Evolutionary conservation across 306 rosid species (phyloP), one percentile per base, ranked within the genome.

Genomic region (Quercus ilex): DNA sequence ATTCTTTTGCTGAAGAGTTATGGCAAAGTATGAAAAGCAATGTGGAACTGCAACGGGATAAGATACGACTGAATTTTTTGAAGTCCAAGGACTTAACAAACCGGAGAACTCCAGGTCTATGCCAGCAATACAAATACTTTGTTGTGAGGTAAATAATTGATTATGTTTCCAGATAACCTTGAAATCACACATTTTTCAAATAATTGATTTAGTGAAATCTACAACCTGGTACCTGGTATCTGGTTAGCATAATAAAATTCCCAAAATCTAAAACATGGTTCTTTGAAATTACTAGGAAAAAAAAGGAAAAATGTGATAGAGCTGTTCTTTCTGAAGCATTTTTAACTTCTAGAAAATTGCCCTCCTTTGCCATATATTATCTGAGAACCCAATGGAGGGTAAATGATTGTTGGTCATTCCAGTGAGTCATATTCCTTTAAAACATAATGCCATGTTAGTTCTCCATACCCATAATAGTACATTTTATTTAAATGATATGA

Each of bases 61-160:
- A 90, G 85, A 86, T 95, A 52, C 74, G 79, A 74, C 82, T 83
- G 67, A 86, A 93, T 55, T 84, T 90, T 83, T 87, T 89, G 74
- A 91, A 83, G 79, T 85, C 91, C 81, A 85, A 89, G 89, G 98
- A 93, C 87, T 84, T 93, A 69, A 91, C 99, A 35, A 63, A 85
- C 78, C 78, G 96, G 68, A 88, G 81, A 82, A 91, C 94, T 67
- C 96, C 97, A 59, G 92, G 97, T 31, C 58, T 90, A 68, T 78
- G 90, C 77, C 84, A 80, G 80, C 99, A 93, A 83, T 91, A 89
- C 80, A 91, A 82, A 86, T 90, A 91, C 88, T 95, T 95, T 77
- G 90, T 91, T n/a, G 88, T 88, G 80, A 88, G 99, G 98, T 90
- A 90, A 83, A 79, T 20, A 28, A 41, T 31, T 20, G 4, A 46